Conservation (phyloP, 2,329 filamentous ascomycete species). For the Calonectria honghensis region DNA sequence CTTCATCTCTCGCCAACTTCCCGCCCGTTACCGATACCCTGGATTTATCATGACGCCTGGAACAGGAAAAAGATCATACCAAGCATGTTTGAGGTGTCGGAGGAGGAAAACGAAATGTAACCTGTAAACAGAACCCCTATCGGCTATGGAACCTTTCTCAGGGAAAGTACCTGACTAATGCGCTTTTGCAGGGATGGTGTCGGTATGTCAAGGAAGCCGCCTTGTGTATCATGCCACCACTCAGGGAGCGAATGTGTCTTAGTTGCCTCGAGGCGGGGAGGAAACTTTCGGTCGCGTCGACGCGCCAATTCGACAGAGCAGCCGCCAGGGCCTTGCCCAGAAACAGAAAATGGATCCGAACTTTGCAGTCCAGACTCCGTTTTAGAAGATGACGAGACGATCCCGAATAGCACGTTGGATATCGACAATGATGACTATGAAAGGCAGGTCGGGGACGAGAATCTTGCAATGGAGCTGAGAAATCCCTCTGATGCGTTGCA, state of each 20-base stretch:
- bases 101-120: slow-evolving; percentile 44
- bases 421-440: slow-evolving; percentile 8
- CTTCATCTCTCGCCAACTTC: not conserved
- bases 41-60: slow-evolving; percentile 32
- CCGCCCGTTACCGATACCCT: slow-evolving; percentile 19
- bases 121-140: slow-evolving; percentile 28
- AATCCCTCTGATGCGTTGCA: slow-evolving; percentile 45
- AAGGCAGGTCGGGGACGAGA: not conserved
- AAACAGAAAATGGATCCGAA: no score
- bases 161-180: not conserved
- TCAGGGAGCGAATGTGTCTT: slow-evolving; percentile 21
- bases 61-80: slow-evolving; percentile 38
- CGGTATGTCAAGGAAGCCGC: not conserved
- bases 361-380: not conserved
- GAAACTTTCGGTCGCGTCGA: not conserved
- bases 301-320: not conserved
- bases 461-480: slow-evolving; percentile 37
- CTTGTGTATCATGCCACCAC: slow-evolving; percentile 24
- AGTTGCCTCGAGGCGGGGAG: slow-evolving; percentile 6
- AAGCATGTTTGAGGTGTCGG: slow-evolving; percentile 43
- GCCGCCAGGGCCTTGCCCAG: not conserved
- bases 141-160: not conserved
- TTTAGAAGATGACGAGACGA: not conserved
- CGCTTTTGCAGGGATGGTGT: not conserved
- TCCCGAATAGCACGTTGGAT: not conserved